Base-by-base conservation (phyloP, 345 rosid species). In the Zanthoxylum bungeanum region DNA sequence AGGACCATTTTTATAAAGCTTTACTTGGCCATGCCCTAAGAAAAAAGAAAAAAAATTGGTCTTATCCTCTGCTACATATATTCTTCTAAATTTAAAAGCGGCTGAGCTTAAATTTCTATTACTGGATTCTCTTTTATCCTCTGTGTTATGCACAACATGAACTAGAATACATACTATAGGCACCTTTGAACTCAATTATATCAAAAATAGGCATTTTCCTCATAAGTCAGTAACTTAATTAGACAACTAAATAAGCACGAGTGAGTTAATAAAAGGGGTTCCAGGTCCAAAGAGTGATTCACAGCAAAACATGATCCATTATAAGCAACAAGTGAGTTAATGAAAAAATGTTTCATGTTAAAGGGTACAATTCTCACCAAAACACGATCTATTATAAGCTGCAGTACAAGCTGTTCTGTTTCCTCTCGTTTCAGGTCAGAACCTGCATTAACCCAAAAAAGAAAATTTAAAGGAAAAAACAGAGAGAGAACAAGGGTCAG, bases 351-450 rank as follows among this genome's bases (percentile, higher is more conserved):
- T 55, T 22, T 44, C 56, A 55, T 59, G 57, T 61, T 37, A 25
- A 14, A 69, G 63, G 52, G 7, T 62, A 40, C 68, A 36, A 24
- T 60, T 74, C 82, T 83, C 88, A 93, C 98, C 90, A 93, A 74
- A 79, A 86, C 85, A 60, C 79, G 88, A 62, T 85, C 93, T 50
- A 86, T 70, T 64, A 92, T 81, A 73, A 94, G 92, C 76, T 78
- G 90, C 64, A 89, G 62, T 27, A 84, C 89, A 34, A 92, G 91
- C 68, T 89, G 86, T 73, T 94, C 97, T 68, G 89, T 75, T 73
- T 86, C 89, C 74, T 92, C 98, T 77, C 85, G 88, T 77, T 83
- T 92, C 24, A 90, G 82, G 69, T 77, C 81, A 64, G 83, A 82
- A 78, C 89, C 98, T 93, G 81, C 30, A 33, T 24, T 64, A 56